Evolutionary conservation across 495 filamentous ascomycete genomes (phyloP).

Genomic region (Penicillium goetzii): DNA sequence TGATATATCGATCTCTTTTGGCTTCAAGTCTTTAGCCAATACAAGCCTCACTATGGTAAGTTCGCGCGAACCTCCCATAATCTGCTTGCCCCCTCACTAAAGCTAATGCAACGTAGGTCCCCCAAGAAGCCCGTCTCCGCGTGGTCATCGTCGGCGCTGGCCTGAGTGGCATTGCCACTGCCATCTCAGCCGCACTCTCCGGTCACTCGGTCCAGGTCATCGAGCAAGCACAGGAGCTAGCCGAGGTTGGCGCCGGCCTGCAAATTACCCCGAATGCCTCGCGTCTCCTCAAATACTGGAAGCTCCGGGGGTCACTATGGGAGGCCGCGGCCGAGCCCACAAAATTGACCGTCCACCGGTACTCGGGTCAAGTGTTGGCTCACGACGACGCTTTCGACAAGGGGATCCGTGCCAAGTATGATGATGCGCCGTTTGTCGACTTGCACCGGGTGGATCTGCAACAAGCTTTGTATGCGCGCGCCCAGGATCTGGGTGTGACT

Average conservation of each 20-base stretch:
- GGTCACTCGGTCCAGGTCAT: conserved; percentile 66
- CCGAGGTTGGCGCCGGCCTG: conserved; percentile 56
- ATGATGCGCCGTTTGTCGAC: conserved; percentile 57
- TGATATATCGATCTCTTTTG: neutral
- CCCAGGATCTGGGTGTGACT: conserved; percentile 55
- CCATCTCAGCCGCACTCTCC: conserved; percentile 60
- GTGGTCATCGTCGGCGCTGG: conserved; percentile 45
- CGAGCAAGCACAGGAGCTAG: conserved; percentile 64
- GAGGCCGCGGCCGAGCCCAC: conserved; percentile 55
- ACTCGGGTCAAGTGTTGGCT: conserved; percentile 56
- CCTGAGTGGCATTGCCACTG: conserved; percentile 67
- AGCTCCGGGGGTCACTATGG: conserved; percentile 49
- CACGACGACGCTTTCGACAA: conserved; percentile 52
- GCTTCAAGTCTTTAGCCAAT: neutral
- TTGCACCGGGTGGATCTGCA: conserved; percentile 65
- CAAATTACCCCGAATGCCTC: conserved; percentile 63
- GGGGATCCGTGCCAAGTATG: conserved; percentile 46
- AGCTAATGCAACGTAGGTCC: conserved; percentile 11
- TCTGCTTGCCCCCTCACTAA: neutral
- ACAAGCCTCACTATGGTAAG: conserved; percentile 21
- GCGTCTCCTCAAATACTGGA: conserved; percentile 57
- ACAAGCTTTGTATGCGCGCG: conserved; percentile 53
- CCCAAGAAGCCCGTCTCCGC: conserved; percentile 31
- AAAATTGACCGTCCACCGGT: conserved; percentile 60
- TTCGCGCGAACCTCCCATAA: neutral